These are phyloP conservation scores for Hymenoscyphus infarciens DNA, from an alignment of 2,329 filamentous ascomycete genomes.

Conservation along the genomic window DNA sequence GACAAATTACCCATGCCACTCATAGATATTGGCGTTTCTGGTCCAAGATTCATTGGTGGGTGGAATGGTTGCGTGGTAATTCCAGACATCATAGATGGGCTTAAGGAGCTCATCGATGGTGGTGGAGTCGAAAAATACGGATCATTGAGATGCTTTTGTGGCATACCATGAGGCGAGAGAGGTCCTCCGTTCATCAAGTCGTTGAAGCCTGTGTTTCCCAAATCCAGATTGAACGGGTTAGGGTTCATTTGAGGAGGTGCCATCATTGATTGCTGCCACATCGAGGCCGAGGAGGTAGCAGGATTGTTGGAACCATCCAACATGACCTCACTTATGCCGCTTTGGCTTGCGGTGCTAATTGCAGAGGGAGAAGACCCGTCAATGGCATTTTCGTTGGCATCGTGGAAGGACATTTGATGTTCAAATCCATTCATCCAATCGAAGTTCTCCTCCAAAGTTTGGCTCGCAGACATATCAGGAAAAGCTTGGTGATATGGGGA, in stretches of 20 bases:
- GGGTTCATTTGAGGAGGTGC: constrained; percentile 62
- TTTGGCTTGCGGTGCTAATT: constrained; percentile 91
- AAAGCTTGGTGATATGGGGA: constrained; percentile 58
- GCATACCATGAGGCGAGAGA: constrained; percentile 71
- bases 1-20: constrained; percentile 52
- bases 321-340: constrained; percentile 87
- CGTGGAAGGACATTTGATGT: constrained; percentile 67
- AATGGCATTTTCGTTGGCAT: constrained; percentile 72
- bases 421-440: constrained; percentile 85
- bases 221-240: constrained; percentile 71
- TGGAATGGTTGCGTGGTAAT: constrained; percentile 59
- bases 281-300: constrained; percentile 50
- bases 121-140: constrained; percentile 77
- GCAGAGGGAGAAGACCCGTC: constrained; percentile 94
- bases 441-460: constrained; percentile 71
- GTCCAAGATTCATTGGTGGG: constrained; percentile 64
- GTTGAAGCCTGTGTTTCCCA: constrained; percentile 70
- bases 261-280: constrained; percentile 70
- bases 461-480: constrained; percentile 54
- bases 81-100: constrained; percentile 66
- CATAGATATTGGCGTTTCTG: constrained; percentile 70
- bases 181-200: constrained; percentile 70
- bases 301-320: constrained; percentile 73
- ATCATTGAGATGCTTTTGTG: constrained; percentile 68
- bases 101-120: constrained; percentile 69